phyloP scores from a whole-genome alignment of 164 flowering plant species.

The Macadamia tetraphylla region DNA sequence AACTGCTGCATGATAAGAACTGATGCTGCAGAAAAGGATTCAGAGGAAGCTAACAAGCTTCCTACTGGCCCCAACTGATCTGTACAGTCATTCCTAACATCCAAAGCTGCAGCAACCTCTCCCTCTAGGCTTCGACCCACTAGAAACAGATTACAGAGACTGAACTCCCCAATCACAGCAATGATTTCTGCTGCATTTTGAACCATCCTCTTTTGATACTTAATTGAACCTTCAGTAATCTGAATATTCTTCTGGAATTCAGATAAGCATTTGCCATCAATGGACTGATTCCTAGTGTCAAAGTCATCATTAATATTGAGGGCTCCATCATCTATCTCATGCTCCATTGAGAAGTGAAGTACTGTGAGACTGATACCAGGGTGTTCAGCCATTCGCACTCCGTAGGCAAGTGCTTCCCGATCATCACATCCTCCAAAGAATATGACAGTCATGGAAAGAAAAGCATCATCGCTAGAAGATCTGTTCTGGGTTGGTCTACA shows the following conservation, averaged over 20 bases:
- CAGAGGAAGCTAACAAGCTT: constrained; percentile 36
- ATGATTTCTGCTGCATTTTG: constrained; percentile 20
- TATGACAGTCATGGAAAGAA: constrained; percentile 14
- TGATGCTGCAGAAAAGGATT: constrained; percentile 47
- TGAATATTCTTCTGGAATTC: constrained; percentile 23
- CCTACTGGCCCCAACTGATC: constrained; percentile 70
- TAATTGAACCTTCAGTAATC: constrained; percentile 15
- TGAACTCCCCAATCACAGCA: constrained; percentile 7
- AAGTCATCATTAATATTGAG: constrained; percentile 5
- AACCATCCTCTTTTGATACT: constrained; percentile 29
- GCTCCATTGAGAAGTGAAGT: constrained; percentile 19
- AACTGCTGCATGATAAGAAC: constrained; percentile 65
- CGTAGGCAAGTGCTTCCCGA: constrained; percentile 41
- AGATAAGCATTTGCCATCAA: constrained; percentile 30
- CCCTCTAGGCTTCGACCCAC: constrained; percentile 48
- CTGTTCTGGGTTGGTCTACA: constrained; percentile 31
- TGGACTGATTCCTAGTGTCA: not conserved
- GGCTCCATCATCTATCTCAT: constrained; percentile 15
- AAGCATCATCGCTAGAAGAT: constrained; percentile 27
- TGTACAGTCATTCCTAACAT: constrained; percentile 36
- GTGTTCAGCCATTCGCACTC: constrained; percentile 28
- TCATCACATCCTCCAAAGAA: constrained; percentile 43
- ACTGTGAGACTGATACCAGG: constrained; percentile 17
- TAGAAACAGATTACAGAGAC: constrained; percentile 38
- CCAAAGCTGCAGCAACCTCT: constrained; percentile 14